These are phyloP conservation scores for Hymenotorrendiella dingleyae DNA, from an alignment of 2,329 filamentous ascomycete species.

Conservation along the genomic window DNA sequence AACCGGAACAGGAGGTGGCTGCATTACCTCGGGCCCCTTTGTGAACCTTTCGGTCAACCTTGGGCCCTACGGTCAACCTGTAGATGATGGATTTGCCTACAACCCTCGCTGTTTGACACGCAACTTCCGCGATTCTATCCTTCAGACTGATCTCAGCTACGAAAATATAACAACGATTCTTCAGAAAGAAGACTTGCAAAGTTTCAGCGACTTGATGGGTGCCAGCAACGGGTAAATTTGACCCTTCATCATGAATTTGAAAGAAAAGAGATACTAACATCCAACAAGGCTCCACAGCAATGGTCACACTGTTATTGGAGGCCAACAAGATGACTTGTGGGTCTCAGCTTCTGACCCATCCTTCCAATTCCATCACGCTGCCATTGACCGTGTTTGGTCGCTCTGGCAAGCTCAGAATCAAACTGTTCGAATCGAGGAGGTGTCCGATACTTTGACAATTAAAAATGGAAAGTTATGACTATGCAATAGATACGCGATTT, in stretches of 20 bases:
- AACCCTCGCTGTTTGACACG: slow-evolving; percentile 4
- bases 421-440: neutral
- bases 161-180: neutral
- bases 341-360: neutral
- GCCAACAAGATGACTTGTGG: neutral
- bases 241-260: too few species aligned
- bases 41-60: slow-evolving; percentile 27
- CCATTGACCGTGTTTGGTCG: neutral
- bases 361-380: neutral
- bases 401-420: slow-evolving; percentile 1
- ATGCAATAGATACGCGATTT: neutral
- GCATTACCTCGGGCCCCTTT: slow-evolving; percentile 43
- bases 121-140: neutral
- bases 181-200: neutral
- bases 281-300: neutral
- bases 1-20: slow-evolving; percentile 46
- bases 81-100: neutral
- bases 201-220: neutral
- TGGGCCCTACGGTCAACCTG: slow-evolving; percentile 10
- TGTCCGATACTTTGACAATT: neutral
- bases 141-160: neutral
- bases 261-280: neutral
- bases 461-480: neutral
- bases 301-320: neutral
- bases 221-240: neutral